A percentile compares a stretch with the other conserved stretches of the same genome.
Conservation (phyloP, 163 green algal genomes). For the Smithsoniella earleae region DNA sequence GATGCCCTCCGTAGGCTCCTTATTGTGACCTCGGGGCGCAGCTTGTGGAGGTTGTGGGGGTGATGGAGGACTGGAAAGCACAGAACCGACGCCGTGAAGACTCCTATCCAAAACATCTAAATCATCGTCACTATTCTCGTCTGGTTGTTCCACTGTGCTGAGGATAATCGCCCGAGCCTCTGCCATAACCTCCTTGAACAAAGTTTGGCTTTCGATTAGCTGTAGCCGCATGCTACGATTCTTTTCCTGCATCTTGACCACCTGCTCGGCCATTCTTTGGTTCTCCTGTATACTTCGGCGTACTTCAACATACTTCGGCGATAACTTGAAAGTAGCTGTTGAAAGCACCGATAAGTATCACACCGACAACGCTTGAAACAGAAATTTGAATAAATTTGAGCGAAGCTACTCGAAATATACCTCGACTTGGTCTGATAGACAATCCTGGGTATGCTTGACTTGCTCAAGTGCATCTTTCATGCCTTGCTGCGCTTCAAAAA, state of each 20-base stretch:
- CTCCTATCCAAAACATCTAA: too few species aligned
- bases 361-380: too few species aligned
- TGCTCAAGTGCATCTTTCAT: conserved; percentile 23
- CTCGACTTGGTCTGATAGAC: not conserved
- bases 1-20: too few species aligned
- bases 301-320: too few species aligned
- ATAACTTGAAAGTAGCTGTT: too few species aligned
- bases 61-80: too few species aligned
- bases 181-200: conserved; percentile 25
- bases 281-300: conserved; percentile 3
- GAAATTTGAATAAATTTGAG: too few species aligned
- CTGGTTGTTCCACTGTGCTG: not conserved
- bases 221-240: conserved; percentile 16
- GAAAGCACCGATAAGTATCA: too few species aligned
- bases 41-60: too few species aligned
- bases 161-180: conserved; percentile 8
- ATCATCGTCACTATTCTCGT: not conserved
- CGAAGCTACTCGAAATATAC: too few species aligned
- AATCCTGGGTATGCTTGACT: not conserved
- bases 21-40: too few species aligned
- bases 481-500: conserved; percentile 25
- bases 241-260: conserved; percentile 21
- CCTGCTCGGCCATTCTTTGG: not conserved
- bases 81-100: too few species aligned
- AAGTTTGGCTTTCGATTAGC: conserved; percentile 7